Conservation (phyloP, 345 rosid genomes). For the Nephelium lappaceum region DNA sequence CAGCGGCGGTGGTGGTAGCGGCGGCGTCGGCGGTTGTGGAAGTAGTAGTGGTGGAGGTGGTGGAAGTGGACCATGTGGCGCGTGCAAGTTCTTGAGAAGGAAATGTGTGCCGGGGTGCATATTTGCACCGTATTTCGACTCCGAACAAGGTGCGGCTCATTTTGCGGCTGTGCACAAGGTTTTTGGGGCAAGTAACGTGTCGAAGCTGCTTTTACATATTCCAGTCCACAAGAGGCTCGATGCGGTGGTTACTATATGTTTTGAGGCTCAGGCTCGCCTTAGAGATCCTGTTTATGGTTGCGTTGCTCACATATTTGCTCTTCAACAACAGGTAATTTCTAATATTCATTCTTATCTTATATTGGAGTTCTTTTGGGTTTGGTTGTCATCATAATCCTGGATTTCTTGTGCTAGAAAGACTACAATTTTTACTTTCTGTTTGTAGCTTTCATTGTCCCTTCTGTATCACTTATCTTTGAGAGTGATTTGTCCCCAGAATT, state of each 20-base stretch:
- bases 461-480: background rate
- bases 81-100: conserved; percentile 84
- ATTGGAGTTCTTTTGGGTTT: background rate
- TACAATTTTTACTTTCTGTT: conserved; percentile 4
- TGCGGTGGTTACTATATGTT: conserved; percentile 77
- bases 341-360: background rate
- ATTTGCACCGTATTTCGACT: conserved; percentile 81
- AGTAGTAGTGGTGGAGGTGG: conserved; percentile 40
- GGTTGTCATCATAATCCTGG: background rate
- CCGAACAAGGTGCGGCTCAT: conserved; percentile 86
- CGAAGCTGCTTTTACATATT: conserved; percentile 70
- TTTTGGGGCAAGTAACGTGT: conserved; percentile 93
- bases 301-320: conserved; percentile 81
- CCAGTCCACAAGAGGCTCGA: conserved; percentile 69
- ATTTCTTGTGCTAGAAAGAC: background rate
- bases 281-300: conserved; percentile 86
- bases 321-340: conserved; percentile 69
- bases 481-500: background rate
- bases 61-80: conserved; percentile 79
- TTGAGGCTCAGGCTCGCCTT: conserved; percentile 77
- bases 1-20: conserved; percentile 29
- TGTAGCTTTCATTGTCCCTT: conserved; percentile 17
- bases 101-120: conserved; percentile 84
- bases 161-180: conserved; percentile 88
- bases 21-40: conserved; percentile 31